Evolutionary conservation across 768 basidiomycete species (phyloP).

Genomic region (Crepidotus variabilis): DNA sequence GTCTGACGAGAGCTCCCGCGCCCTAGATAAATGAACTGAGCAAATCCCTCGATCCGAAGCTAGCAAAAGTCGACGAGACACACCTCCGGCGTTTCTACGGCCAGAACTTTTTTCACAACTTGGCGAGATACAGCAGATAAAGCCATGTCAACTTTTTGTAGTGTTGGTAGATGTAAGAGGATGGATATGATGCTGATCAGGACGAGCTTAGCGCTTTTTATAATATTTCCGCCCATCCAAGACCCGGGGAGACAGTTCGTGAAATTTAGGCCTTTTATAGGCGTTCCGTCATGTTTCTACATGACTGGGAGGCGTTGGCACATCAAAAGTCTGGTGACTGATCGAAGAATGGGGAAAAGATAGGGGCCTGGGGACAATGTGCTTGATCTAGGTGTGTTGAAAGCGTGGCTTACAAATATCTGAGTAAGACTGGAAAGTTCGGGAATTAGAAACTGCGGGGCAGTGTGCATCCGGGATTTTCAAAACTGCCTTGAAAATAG

Average conservation of each 20-base stretch:
- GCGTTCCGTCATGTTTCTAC: neutral
- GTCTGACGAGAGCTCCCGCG: constrained; percentile 75
- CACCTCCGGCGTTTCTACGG: constrained; percentile 73
- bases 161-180: neutral
- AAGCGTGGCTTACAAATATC: too few species aligned
- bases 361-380: neutral
- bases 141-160: constrained; percentile 17
- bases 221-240: neutral
- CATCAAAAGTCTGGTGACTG: neutral
- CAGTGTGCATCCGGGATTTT: too few species aligned
- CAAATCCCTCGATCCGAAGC: constrained; percentile 2
- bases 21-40: constrained; percentile 43
- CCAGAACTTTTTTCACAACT: constrained; percentile 75
- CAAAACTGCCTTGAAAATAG: too few species aligned
- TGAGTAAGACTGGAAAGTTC: too few species aligned
- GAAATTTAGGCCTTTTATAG: neutral
- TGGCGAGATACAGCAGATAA: constrained; percentile 47
- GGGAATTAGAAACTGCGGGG: too few species aligned
- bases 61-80: constrained; percentile 1
- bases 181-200: neutral
- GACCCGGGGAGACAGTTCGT: neutral
- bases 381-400: neutral
- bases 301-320: neutral
- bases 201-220: neutral
- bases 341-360: neutral